Evolutionary conservation across 768 basidiomycete genomes (phyloP).

Genomic region (Dacryopinax primogenitus): DNA sequence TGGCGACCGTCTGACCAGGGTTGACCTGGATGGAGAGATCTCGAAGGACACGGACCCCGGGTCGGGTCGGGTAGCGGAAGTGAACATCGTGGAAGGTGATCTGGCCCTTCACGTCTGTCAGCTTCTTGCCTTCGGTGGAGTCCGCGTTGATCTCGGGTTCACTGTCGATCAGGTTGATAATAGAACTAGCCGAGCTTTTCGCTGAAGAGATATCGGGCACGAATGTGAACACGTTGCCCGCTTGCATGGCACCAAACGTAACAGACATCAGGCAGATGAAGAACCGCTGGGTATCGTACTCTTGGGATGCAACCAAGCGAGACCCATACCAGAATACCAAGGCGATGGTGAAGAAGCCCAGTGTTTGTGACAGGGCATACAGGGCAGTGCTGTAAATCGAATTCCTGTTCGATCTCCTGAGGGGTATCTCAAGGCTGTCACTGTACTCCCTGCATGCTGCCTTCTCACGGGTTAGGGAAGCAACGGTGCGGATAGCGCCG

Average conservation of each 20-base stretch:
- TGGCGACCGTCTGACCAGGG: slow-evolving; percentile 66
- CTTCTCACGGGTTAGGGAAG: slow-evolving; percentile 30
- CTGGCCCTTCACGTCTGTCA: slow-evolving; percentile 27
- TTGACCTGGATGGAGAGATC: slow-evolving; percentile 43
- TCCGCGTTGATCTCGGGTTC: slow-evolving; percentile 28
- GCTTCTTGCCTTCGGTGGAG: slow-evolving; percentile 25
- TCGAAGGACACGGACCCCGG: slow-evolving; percentile 25
- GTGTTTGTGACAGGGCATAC: slow-evolving; percentile 29
- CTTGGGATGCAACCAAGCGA: slow-evolving; percentile 18
- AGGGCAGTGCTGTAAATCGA: slow-evolving; percentile 20
- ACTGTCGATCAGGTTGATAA: slow-evolving; percentile 29
- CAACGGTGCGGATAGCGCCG: slow-evolving; percentile 33
- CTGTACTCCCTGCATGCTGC: slow-evolving; percentile 25
- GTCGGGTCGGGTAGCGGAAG: slow-evolving; percentile 30
- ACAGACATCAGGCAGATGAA: slow-evolving; percentile 28
- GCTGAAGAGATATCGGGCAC: slow-evolving; percentile 33
- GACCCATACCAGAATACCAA: slow-evolving; percentile 22
- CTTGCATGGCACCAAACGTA: slow-evolving; percentile 28
- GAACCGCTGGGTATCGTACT: slow-evolving; percentile 25
- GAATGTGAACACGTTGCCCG: slow-evolving; percentile 26
- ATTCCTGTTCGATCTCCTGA: slow-evolving; percentile 26
- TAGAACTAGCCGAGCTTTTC: slow-evolving; percentile 25
- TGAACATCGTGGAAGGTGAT: slow-evolving; percentile 27
- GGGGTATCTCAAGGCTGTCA: slow-evolving; percentile 25
- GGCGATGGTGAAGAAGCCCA: slow-evolving; percentile 30